Percentiles rank a stretch among this genome's conserved stretches.
These are phyloP conservation scores for Hyphodiscus hymeniophilus DNA, from an alignment of 495 filamentous ascomycete genomes.

Conservation along the genomic window DNA sequence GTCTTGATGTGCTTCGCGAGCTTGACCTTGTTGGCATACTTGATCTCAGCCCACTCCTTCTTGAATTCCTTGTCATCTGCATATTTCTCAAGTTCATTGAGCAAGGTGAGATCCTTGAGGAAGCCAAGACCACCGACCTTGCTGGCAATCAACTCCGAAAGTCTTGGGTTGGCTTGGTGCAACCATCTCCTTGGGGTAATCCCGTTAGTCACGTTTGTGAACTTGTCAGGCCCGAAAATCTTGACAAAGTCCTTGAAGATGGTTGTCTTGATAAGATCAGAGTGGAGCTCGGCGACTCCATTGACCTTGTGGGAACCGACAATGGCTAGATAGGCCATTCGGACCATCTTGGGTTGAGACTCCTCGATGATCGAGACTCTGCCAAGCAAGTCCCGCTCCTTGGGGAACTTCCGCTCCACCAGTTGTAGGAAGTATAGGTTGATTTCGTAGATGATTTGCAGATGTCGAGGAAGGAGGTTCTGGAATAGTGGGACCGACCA, in stretches of 20 bases:
- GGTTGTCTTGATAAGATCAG: conserved; percentile 94
- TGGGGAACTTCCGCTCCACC: conserved; percentile 84
- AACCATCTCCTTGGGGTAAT: conserved; percentile 94
- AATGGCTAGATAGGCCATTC: conserved; percentile 91
- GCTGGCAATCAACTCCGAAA: conserved; percentile 85
- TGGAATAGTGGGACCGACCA: conserved; percentile 94
- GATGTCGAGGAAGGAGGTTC: conserved; percentile 84
- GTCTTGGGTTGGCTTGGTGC: conserved; percentile 89
- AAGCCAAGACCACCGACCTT: conserved; percentile 78
- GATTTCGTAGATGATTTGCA: conserved; percentile 98
- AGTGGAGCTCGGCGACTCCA: conserved; percentile 94
- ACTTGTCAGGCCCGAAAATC: conserved; percentile 92
- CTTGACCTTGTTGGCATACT: conserved; percentile 59
- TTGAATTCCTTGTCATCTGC: conserved; percentile 83
- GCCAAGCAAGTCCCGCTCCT: conserved; percentile 74
- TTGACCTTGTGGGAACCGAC: conserved; percentile 99
- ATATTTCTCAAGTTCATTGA: conserved; percentile 74
- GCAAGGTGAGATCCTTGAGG: conserved; percentile 76
- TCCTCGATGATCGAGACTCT: conserved; percentile 96
- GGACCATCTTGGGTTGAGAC: conserved; percentile 92
- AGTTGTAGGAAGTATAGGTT: conserved; percentile 86
- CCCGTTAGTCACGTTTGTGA: conserved; percentile 97
- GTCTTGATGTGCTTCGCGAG: conserved; percentile 86
- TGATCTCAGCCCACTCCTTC: conserved; percentile 86
- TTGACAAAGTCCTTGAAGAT: conserved; percentile 97